These are phyloP conservation scores for Diaporthe australafricana DNA, from an alignment of 2,329 filamentous ascomycete genomes.

Conservation along the genomic window DNA sequence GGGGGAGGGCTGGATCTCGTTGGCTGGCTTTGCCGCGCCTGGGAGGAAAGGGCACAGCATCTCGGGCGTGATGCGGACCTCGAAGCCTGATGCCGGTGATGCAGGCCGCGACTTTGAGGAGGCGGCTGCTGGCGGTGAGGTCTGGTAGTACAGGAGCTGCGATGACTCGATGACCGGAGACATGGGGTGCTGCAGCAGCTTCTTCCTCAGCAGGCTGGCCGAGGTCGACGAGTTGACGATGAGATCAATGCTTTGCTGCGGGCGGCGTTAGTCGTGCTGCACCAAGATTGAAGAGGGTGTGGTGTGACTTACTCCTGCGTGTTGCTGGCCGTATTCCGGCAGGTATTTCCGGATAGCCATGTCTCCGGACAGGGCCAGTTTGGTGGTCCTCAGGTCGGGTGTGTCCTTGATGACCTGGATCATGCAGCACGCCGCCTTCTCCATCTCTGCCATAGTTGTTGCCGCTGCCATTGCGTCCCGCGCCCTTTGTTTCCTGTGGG, in stretches of 20 bases:
- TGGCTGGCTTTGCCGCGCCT: constrained; percentile 31
- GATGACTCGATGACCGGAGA: constrained; percentile 32
- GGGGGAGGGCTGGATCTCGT: constrained; percentile 27
- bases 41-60: constrained; percentile 38
- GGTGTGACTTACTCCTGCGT: constrained; percentile 30
- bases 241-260: constrained; percentile 35
- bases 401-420: constrained; percentile 38
- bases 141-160: constrained; percentile 35
- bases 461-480: constrained; percentile 31
- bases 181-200: constrained; percentile 36
- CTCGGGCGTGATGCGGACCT: constrained; percentile 37
- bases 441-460: constrained; percentile 32
- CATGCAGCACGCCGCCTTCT: constrained; percentile 34
- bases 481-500: constrained; percentile 5
- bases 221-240: constrained; percentile 36
- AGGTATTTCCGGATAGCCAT: constrained; percentile 36
- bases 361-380: constrained; percentile 33
- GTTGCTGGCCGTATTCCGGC: constrained; percentile 24
- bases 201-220: constrained; percentile 36
- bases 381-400: constrained; percentile 35
- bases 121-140: constrained; percentile 27
- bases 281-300: too few species aligned
- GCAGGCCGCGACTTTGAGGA: constrained; percentile 6
- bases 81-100: constrained; percentile 26
- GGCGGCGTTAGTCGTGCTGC: background rate